phyloP scores from a whole-genome alignment of 164 flowering plant species.

The Vitis rupestris region DNA sequence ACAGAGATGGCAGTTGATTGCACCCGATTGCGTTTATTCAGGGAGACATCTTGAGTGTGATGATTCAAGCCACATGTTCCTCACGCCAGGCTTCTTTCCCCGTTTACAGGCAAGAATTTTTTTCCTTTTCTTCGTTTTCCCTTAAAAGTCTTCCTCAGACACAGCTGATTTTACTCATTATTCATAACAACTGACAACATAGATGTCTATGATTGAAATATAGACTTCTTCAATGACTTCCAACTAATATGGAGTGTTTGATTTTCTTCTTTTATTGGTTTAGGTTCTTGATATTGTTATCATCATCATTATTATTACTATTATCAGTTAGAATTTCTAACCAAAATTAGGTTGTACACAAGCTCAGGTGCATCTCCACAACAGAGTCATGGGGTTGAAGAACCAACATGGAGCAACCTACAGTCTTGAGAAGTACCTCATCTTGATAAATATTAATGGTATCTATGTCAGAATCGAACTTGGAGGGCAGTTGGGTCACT shows the following conservation, averaged over 20 bases:
- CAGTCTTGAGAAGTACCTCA: constrained; percentile 81
- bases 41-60: constrained; percentile 90
- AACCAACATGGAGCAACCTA: constrained; percentile 78
- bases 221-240: no score
- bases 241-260: background rate
- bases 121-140: background rate
- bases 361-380: constrained; percentile 80
- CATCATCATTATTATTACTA: no score
- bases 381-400: constrained; percentile 56
- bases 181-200: background rate
- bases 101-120: constrained; percentile 65
- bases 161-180: background rate
- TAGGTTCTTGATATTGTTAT: no score
- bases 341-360: background rate
- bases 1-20: constrained; percentile 62
- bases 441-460: constrained; percentile 70
- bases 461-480: constrained; percentile 78
- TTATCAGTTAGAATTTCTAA: background rate
- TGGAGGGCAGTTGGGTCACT: constrained; percentile 76
- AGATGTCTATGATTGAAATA: background rate
- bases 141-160: no score
- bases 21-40: constrained; percentile 51
- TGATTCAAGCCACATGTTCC: constrained; percentile 84
- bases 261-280: background rate
- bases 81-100: constrained; percentile 91